These are phyloP conservation scores for Colletotrichum scovillei DNA, from an alignment of 2,329 filamentous ascomycete genomes.

Conservation along the genomic window DNA sequence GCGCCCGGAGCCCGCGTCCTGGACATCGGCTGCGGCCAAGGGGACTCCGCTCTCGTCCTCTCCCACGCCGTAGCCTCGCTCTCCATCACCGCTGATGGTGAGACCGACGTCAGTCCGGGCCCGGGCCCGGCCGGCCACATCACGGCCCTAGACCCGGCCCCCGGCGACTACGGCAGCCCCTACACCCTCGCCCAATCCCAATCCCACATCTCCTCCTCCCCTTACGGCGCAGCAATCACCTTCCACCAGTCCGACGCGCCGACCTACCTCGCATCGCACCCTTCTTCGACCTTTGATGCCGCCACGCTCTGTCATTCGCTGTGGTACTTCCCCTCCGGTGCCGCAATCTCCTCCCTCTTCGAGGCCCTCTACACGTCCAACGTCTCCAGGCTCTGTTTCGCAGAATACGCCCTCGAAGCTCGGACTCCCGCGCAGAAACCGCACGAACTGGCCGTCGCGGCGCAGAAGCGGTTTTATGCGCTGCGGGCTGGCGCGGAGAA, in stretches of 20 bases:
- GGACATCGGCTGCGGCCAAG: conserved; percentile 36
- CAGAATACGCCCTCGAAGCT: conserved; percentile 20
- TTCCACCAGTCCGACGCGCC: conserved; percentile 20
- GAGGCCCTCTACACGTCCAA: neutral
- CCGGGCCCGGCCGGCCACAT: conserved; percentile 10
- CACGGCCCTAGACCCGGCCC: conserved; percentile 30
- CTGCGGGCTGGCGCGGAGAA: neutral
- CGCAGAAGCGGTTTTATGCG: conserved; percentile 9
- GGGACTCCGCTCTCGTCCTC: conserved; percentile 32
- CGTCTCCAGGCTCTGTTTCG: conserved; percentile 16
- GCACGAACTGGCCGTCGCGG: conserved; percentile 29
- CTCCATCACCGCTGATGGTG: neutral
- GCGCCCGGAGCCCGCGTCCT: conserved; percentile 22
- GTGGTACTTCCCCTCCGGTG: conserved; percentile 29
- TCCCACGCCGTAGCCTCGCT: conserved; percentile 14
- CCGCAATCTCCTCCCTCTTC: conserved; percentile 9
- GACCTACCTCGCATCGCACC: conserved; percentile 17
- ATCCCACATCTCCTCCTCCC: conserved; percentile 13
- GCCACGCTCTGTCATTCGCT: conserved; percentile 33
- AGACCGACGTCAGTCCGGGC: neutral
- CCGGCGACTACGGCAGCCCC: conserved; percentile 26
- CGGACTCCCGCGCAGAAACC: conserved; percentile 9
- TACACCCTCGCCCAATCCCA: conserved; percentile 31
- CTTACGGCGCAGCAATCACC: conserved; percentile 1
- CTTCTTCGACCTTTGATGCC: neutral